phyloP scores from a whole-genome alignment of 202 grass and related monocot species.

The Bolboschoenoplectus hybrid region DNA sequence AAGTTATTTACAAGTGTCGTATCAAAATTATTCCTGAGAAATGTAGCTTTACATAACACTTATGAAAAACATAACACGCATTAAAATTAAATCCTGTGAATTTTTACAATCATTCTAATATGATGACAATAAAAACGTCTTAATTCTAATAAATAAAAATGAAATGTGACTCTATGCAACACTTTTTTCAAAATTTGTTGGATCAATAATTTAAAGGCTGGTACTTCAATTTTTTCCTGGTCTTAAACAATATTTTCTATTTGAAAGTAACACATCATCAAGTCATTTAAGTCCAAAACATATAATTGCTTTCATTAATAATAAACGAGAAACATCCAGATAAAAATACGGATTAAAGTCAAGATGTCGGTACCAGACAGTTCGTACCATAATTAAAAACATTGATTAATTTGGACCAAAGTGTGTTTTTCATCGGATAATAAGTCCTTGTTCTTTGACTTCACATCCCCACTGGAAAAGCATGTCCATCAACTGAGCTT shows the following conservation, averaged over 20 bases:
- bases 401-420: constrained; percentile 14
- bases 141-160: neutral
- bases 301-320: neutral
- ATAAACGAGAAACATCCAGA: neutral
- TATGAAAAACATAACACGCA: too few species aligned
- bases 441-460: neutral
- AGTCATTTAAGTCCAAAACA: neutral
- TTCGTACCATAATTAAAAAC: neutral
- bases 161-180: neutral
- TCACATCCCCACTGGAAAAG: neutral
- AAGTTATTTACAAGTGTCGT: too few species aligned
- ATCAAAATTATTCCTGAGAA: too few species aligned
- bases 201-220: neutral
- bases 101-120: neutral
- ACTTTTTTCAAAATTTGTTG: neutral
- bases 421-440: neutral
- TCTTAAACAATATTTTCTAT: neutral
- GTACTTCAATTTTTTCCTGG: neutral
- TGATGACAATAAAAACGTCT: neutral
- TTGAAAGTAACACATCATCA: neutral
- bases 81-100: neutral
- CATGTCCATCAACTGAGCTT: neutral
- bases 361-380: constrained; percentile 4
- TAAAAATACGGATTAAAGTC: neutral
- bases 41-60: too few species aligned